Base-by-base conservation (phyloP, 1,284 basidiomycete genomes). In the Ustanciosporium gigantosporum region DNA sequence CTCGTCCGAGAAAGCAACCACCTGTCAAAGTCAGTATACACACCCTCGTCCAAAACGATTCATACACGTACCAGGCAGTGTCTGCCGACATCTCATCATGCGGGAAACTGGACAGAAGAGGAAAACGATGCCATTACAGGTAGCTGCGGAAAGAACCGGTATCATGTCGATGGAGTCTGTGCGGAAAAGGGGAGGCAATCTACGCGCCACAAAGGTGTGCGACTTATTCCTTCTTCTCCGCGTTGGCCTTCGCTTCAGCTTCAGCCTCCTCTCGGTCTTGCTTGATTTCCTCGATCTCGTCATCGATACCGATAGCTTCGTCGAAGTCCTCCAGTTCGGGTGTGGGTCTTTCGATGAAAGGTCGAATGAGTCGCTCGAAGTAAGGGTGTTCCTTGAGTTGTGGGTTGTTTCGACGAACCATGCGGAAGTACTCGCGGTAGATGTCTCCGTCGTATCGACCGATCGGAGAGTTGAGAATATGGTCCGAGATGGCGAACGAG, bases 391-490 rank as follows among this genome's bases (percentile, higher is more conserved):
- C 69, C 62, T 67, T 68, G 49, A 61, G 43, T 52, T 68, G 70
- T n/a, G 75, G 74, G 61, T 77, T 77, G 57, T 75, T 71, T 19
- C 70, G 53, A 16, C 65, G 61, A 8, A 77, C 66, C 52, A 62
- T 64, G 37, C 60, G 43, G 48, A 74, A 73, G 68, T 73, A 76
- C 46, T 65, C 67, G 36, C 53, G 50, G 62, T 77, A 77, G 36
- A 77, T 66, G 58, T 76, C 68, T 27, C 75, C 75, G 47, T 73
- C 68, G 50, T 66, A 64, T 27, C 68, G 51, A 20, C 73, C 83
- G 25, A 84, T 79, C 21, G 83, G 83, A 37, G 82, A 82, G 78
- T 84, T 84, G 78, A 84, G 78, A 48, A 84, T 81, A 77, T 83
- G 82, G 74, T 84, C 83, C 35, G 79, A 79, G 25, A 82, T 79